Base-by-base conservation (phyloP, 306 rosid genomes). In the Prunus padus region DNA sequence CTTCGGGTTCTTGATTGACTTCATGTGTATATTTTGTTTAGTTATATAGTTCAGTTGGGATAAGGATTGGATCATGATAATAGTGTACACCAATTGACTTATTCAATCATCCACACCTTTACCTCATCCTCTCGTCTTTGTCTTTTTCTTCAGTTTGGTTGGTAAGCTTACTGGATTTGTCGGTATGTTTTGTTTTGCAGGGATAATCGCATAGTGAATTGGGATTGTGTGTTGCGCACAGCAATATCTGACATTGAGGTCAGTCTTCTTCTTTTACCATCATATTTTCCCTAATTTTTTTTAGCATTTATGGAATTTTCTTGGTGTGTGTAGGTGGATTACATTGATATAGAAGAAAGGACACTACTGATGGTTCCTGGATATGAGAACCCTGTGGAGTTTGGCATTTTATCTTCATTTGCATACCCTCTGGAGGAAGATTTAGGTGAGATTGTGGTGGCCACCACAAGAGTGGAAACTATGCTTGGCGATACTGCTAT, bases 401-500 rank as follows among this genome's bases (percentile, higher is more conserved):
- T 95, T 85, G 97, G 99, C 25, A 89, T 92, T 55, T 76, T 95
- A 81, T 90, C 91, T 71, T 90, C 94, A 60, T 95, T 95, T 83
- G 93, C 97, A 16, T 95, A 95, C 81, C 91, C 92, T 73, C 57
- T 95, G 83, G 97, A 95, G 82, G 93, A 84, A 31, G 86, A 76
- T 64, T 79, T 88, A 13, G 99, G 99, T 79, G 99, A 95, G 82
- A 87, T 95, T 82, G 89, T 95, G 75, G 97, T 92, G 65, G 99
- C 99, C 72, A 92, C 99, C 47, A 95, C 97, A 68, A 83, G 99
- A 77, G 88, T 95, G 74, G 99, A 95, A 82, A 95, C 99, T 9
- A 95, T 95, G 97, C 97, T 95, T 42, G 99, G 99, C 15, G 99
- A 95, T 83, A 88, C 97, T 80, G 97, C 99, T 52, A 89, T 95